These are phyloP conservation scores for Aspergillus terreus DNA, from an alignment of 2,329 filamentous ascomycete species.

Conservation along the genomic window DNA sequence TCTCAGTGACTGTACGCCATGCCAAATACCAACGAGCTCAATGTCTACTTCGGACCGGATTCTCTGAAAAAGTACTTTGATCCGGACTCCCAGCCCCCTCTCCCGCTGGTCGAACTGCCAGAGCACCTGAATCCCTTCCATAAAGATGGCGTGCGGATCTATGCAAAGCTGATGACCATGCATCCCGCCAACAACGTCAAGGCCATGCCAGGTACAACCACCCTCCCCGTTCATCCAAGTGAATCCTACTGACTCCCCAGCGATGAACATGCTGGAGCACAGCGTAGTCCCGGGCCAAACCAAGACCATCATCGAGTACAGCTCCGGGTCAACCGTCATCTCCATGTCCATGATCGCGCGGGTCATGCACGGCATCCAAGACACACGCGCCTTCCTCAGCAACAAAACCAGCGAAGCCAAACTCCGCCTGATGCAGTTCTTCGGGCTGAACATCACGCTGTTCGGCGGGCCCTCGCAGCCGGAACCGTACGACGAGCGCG, in stretches of 20 bases:
- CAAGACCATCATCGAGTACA: conserved; percentile 56
- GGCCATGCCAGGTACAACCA: conserved; percentile 48
- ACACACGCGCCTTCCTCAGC: conserved; percentile 54
- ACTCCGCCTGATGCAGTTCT: conserved; percentile 57
- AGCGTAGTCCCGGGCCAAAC: conserved; percentile 43
- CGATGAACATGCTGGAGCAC: conserved; percentile 49
- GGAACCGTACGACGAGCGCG: conserved; percentile 52
- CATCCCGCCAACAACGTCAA: conserved; percentile 65
- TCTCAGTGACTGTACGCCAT: conserved; percentile 8
- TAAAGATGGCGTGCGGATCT: conserved; percentile 58
- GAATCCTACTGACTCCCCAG: conserved; percentile 23
- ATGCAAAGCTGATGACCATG: conserved; percentile 64
- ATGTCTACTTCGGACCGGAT: conserved; percentile 57
- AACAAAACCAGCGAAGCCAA: conserved; percentile 57
- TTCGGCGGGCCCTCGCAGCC: conserved; percentile 59
- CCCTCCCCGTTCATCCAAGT: neutral
- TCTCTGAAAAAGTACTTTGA: conserved; percentile 58
- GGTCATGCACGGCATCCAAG: conserved; percentile 49
- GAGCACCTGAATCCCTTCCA: conserved; percentile 55
- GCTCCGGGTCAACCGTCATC: conserved; percentile 60
- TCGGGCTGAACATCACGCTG: conserved; percentile 55
- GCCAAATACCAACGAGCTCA: conserved; percentile 38
- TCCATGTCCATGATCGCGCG: conserved; percentile 56
- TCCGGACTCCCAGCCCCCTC: conserved; percentile 54
- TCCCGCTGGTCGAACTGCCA: conserved; percentile 61